Evolutionary conservation across 139 green algal genomes (phyloP).

Genomic region (Diplosphaera chodatii): DNA sequence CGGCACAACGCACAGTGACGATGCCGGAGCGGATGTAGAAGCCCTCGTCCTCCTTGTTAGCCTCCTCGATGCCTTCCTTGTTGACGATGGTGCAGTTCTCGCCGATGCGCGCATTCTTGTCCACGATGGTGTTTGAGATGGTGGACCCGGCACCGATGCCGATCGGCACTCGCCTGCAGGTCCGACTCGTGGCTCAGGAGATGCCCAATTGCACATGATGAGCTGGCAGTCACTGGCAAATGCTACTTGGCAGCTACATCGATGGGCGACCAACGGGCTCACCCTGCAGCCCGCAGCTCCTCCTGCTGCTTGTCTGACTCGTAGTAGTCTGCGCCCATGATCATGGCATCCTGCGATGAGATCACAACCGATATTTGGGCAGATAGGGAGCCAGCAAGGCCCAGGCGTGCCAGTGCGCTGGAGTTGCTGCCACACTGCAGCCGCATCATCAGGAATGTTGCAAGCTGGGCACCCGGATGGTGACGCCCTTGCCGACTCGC

Average conservation of each 20-base stretch:
- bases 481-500: constrained; percentile 51
- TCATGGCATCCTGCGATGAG: constrained; percentile 68
- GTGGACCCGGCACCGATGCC: constrained; percentile 75
- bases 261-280: too few relatives aligned
- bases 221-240: too few relatives aligned
- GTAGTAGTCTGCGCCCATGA: constrained; percentile 98
- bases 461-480: constrained; percentile 42
- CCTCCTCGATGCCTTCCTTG: constrained; percentile 86
- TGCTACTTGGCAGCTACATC: too few relatives aligned
- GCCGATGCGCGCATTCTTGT: constrained; percentile 99
- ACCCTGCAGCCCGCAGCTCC: constrained; percentile 46
- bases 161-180: constrained; percentile 66
- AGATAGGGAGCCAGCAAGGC: too few relatives aligned
- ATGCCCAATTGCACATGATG: too few relatives aligned
- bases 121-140: constrained; percentile 93
- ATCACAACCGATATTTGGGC: too few relatives aligned
- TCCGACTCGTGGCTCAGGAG: too few relatives aligned
- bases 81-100: constrained; percentile 85
- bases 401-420: too few relatives aligned
- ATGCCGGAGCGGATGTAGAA: constrained; percentile 96
- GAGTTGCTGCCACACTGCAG: too few relatives aligned
- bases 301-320: constrained; percentile 79
- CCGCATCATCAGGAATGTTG: too few relatives aligned
- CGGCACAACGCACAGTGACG: constrained; percentile 69
- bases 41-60: constrained; percentile 73